Evolutionary conservation across 2,329 filamentous ascomycete species (phyloP).

Genomic region (Hymenotorrendiella dingleyae): DNA sequence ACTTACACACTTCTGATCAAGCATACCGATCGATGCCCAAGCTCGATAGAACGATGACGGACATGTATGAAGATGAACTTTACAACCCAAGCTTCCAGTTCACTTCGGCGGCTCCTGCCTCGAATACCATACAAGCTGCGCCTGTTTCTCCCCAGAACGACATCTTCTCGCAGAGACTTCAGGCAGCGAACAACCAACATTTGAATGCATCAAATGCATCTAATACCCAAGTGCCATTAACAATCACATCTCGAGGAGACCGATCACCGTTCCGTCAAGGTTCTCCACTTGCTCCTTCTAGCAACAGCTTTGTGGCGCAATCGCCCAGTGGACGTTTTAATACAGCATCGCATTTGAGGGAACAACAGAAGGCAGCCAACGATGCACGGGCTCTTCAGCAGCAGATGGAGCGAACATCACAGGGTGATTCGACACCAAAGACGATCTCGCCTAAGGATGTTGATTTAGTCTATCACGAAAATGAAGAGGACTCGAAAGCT

Average conservation of each 20-base stretch:
- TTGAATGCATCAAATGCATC: constrained; percentile 53
- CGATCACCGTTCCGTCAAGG: constrained; percentile 77
- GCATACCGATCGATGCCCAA: constrained; percentile 62
- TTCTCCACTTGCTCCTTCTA: constrained; percentile 51
- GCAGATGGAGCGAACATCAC: constrained; percentile 33
- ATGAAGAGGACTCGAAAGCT: constrained; percentile 62
- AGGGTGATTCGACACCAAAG: constrained; percentile 52
- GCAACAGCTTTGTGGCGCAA: constrained; percentile 32
- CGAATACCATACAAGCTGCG: constrained; percentile 35
- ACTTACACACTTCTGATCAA: constrained; percentile 53
- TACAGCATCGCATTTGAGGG: constrained; percentile 53
- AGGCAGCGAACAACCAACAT: constrained; percentile 72
- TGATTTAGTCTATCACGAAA: constrained; percentile 75
- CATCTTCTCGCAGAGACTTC: constrained; percentile 68
- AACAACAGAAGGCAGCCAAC: constrained; percentile 55
- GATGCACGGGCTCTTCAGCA: constrained; percentile 42
- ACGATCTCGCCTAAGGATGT: constrained; percentile 96
- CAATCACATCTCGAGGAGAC: constrained; percentile 53
- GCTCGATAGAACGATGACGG: constrained; percentile 79
- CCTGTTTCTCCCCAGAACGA: constrained; percentile 49
- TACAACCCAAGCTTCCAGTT: constrained; percentile 66
- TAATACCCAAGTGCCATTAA: constrained; percentile 42
- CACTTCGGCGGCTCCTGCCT: constrained; percentile 49
- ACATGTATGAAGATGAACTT: constrained; percentile 77
- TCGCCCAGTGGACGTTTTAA: constrained; percentile 38